These are phyloP conservation scores for Paecilomyces dactylethromorphus DNA, from an alignment of 2,329 filamentous ascomycete genomes.

Conservation along the genomic window DNA sequence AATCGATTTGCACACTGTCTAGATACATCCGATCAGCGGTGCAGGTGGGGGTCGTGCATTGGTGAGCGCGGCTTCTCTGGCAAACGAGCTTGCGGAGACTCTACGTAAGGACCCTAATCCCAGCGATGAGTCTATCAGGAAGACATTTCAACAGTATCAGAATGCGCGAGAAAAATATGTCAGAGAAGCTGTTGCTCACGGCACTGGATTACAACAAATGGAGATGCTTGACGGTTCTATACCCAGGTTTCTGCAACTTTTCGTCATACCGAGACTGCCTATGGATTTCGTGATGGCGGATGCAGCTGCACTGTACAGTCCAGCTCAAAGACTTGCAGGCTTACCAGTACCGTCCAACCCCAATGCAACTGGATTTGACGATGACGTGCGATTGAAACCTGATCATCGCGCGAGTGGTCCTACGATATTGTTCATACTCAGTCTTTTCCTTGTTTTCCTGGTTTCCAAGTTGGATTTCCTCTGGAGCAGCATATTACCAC, in stretches of 20 bases:
- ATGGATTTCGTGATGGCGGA: background rate
- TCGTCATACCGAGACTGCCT: background rate
- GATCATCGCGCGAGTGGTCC: background rate
- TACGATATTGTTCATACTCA: background rate
- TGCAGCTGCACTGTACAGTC: background rate
- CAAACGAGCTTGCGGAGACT: background rate
- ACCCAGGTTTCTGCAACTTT: background rate
- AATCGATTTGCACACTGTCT: no score
- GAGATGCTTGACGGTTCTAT: background rate
- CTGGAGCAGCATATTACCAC: background rate
- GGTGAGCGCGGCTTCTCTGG: background rate
- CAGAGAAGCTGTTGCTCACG: background rate
- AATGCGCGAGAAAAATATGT: background rate
- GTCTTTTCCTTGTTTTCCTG: background rate
- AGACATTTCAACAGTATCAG: background rate
- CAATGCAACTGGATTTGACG: background rate
- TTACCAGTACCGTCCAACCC: background rate
- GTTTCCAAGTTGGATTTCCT: background rate
- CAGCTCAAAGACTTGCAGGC: background rate
- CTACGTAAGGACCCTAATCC: background rate
- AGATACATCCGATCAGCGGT: background rate
- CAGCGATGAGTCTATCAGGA: background rate
- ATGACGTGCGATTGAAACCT: background rate
- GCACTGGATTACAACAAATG: background rate
- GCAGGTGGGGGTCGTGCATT: background rate